phyloP scores from a whole-genome alignment of 441 rosid genomes.

The Eruca vesicaria region DNA sequence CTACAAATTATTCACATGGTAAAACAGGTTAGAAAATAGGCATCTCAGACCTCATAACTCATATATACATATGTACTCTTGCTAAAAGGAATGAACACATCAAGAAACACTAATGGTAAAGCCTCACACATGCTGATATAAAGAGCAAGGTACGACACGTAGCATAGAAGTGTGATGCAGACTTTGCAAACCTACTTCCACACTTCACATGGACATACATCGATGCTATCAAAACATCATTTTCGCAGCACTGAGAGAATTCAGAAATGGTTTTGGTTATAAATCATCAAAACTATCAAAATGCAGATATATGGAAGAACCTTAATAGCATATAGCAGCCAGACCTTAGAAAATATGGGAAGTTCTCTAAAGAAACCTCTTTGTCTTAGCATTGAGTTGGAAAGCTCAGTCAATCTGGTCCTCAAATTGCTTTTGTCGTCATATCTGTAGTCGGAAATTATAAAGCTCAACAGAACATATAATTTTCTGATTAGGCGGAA shows the following conservation, averaged over 20 bases:
- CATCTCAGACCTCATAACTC: not conserved
- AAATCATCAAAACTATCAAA: slow-evolving; percentile 12
- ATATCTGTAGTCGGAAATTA: too few species aligned
- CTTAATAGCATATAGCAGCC: slow-evolving; percentile 4
- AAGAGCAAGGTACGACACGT: slow-evolving; percentile 79
- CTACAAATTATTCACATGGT: slow-evolving; percentile 39
- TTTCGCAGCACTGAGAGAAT: slow-evolving; percentile 70
- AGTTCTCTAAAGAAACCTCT: slow-evolving; percentile 77
- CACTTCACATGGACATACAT: slow-evolving; percentile 85
- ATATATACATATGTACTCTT: not conserved
- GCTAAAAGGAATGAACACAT: not conserved
- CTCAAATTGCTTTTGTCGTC: too few species aligned
- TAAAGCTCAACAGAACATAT: too few species aligned
- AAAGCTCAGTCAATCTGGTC: too few species aligned
- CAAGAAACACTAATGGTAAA: not conserved
- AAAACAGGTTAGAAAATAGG: not conserved
- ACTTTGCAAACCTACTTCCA: slow-evolving; percentile 65
- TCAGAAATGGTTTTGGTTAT: slow-evolving; percentile 15
- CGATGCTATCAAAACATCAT: slow-evolving; percentile 78
- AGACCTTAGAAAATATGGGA: slow-evolving; percentile 95
- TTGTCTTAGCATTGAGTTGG: slow-evolving; percentile 58
- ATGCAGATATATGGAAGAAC: not conserved
- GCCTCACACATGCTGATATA: slow-evolving; percentile 85
- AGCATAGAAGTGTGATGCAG: slow-evolving; percentile 71
- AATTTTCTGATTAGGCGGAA: too few species aligned